These are phyloP conservation scores for Euphrasia arctica DNA, from an alignment of 305 asterid species.

Conservation along the genomic window DNA sequence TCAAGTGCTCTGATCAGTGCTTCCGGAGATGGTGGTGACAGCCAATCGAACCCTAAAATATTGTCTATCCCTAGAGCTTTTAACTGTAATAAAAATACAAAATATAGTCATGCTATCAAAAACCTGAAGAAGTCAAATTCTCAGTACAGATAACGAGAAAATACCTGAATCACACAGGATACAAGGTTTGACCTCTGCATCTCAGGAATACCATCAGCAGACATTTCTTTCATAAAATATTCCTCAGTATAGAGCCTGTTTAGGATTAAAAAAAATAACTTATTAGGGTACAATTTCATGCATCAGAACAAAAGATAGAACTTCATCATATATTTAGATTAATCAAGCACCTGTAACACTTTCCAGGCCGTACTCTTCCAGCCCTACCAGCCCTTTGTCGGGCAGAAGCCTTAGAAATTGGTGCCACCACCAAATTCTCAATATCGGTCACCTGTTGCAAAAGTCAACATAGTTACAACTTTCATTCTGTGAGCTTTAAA, in stretches of 20 bases:
- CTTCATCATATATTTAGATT: conserved; percentile 13
- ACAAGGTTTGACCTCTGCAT: conserved; percentile 96
- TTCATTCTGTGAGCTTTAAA: conserved; percentile 10
- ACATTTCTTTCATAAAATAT: conserved; percentile 74
- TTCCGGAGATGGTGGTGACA: conserved; percentile 93
- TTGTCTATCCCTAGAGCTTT: conserved; percentile 96
- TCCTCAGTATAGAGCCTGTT: conserved; percentile 93
- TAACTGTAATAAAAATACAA: conserved; percentile 46
- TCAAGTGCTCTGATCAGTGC: conserved; percentile 96
- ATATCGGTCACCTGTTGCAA: conserved; percentile 74
- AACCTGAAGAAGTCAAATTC: conserved; percentile 16
- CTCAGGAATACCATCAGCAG: conserved; percentile 84
- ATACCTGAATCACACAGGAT: conserved; percentile 89
- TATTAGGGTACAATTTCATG: background rate
- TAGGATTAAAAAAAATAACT: conserved; percentile 17
- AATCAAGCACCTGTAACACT: conserved; percentile 77
- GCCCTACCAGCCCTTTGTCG: conserved; percentile 98
- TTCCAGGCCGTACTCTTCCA: conserved; percentile 97
- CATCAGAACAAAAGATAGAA: background rate
- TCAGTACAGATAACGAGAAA: conserved; percentile 11
- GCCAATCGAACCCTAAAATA: conserved; percentile 96
- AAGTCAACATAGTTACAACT: conserved; percentile 21
- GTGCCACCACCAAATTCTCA: conserved; percentile 86
- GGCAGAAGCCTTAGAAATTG: conserved; percentile 96
- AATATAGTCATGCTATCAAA: conserved; percentile 17